Base-by-base conservation (phyloP, 2,329 filamentous ascomycete genomes). In the Didymella pomorum region DNA sequence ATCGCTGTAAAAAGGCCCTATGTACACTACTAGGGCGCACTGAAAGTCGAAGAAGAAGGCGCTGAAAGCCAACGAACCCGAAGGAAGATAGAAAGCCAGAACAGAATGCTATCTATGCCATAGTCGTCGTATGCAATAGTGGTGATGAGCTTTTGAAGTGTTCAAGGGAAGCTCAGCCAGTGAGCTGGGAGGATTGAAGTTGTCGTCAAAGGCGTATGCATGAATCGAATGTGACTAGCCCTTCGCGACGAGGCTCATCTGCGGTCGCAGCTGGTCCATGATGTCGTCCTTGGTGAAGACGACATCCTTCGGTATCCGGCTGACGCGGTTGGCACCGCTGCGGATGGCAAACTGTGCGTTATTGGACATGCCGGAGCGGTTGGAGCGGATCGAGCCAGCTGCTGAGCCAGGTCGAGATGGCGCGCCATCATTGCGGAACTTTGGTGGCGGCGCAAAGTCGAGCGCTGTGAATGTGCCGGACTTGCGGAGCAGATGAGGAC, bases 321-420 rank as follows among this genome's bases (percentile, higher is more conserved):
- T 95, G 64, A 97, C 87, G 62, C 93, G 90, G 71, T 96, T 94
- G 44, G 92, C 93, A 64, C 93, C 93, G 56, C 81, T 85, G 64
- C 93, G 90, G 69, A 97, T 88, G 6, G 69, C 91, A 89, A 60
- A 87, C 81, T 50, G 87, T 79, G 71, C 93, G 86, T 50, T 79
- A 4, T 86, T 83, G 5, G 92, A 96, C 68, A 96, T 88, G 49
- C 90, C 92, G 42, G 88, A 92, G 48, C 87, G 85, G 80, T 91
- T 92, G 77, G 91, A 91, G 68, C 84, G 84, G 60, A 83, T 81
- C 39, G 78, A 81, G 49, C 79, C 81, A 9, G 79, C 78, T 57
- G 83, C 81, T 25, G 79, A 81, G 4, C 52, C 52, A 21, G 57
- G 62, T 55, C 73, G 76, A 10, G 69, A 72, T 8, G 52, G 28